Evolutionary conservation across 805 yeast genomes (phyloP), one percentile per base, ranked within the genome.

Genomic region (Candida golubevii): DNA sequence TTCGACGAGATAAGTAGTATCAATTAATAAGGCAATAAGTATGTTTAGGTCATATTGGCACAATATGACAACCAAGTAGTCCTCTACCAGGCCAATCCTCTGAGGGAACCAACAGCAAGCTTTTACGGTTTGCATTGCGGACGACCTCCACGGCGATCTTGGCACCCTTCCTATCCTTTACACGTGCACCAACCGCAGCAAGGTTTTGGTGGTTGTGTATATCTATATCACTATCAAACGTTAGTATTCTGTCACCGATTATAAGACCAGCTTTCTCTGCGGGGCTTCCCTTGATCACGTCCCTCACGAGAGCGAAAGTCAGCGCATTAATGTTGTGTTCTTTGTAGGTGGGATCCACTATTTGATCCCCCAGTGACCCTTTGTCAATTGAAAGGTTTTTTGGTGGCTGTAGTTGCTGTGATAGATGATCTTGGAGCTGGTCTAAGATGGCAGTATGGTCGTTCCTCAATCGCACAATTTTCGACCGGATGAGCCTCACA

Each of bases 21-120:
- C 23, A 18, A 18, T 18, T 18, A 18, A 18, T 18, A 3, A 18
- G 23, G 23, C 5, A 18, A 18, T 5, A 5, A 18, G 23, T 18
- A 18, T 18, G 5, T 29, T 29, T 11, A 29, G 36, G 10, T 34
- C 30, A 47, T 7, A 47, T 13, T n/a, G 74, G 75, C 18, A 67
- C 66, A 32, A 84, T 54, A 48, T 75, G 78, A 61, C 89, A 85
- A 1, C 91, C 91, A 30, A 85, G 61, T n/a, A 80, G 51, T 2
- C 91, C 90, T 31, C 66, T 64, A 7, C 91, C 91, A 35, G 66
- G 68, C 90, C 90, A 85, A 12, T 65, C 60, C 5, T 59, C 59
- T 6, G 73, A 61, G 1, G 90, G 91, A 3, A 55, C 43, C 67
- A 59, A 38, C 50, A 54, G 26, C 55, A 62, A 23, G 8, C 28